Conservation (phyloP, 768 basidiomycete genomes). For the Hydnum rufescens region DNA sequence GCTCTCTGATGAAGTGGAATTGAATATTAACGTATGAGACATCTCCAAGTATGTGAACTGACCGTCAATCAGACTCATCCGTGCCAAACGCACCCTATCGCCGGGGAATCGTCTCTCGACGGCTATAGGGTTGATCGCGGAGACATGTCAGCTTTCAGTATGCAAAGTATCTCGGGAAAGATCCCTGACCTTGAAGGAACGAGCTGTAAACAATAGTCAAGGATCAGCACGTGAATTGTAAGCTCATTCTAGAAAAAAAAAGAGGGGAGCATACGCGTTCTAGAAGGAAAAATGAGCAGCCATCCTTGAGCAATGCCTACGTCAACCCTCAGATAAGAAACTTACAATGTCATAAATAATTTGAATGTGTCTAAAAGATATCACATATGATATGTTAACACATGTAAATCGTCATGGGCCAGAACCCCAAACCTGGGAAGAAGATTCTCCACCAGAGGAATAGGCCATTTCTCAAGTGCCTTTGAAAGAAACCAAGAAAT, state of each 20-base stretch:
- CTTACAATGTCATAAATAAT: slow-evolving; percentile 64
- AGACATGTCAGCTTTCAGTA: not conserved
- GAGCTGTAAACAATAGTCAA: slow-evolving; percentile 1
- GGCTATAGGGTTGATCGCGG: slow-evolving; percentile 21
- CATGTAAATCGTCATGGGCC: not conserved
- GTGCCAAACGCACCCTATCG: slow-evolving; percentile 54
- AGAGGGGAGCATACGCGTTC: slow-evolving; percentile 30
- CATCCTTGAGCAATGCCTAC: not conserved
- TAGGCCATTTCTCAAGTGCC: slow-evolving; percentile 55
- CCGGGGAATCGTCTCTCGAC: slow-evolving; percentile 84
- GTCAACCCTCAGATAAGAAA: not conserved
- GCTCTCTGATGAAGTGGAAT: slow-evolving; percentile 36
- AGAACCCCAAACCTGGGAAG: slow-evolving; percentile 36
- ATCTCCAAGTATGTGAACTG: slow-evolving; percentile 6
- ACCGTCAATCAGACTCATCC: slow-evolving; percentile 92
- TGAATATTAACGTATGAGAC: not conserved
- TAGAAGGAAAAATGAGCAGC: not conserved
- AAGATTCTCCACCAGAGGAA: slow-evolving; percentile 66
- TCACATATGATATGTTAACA: slow-evolving; percentile 16
- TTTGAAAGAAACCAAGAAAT: not conserved
- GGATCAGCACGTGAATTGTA: not conserved
- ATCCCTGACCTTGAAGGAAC: slow-evolving; percentile 45
- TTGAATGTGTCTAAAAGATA: slow-evolving; percentile 39
- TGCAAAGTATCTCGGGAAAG: not conserved
- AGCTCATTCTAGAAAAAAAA: slow-evolving; percentile 13